phyloP scores from a whole-genome alignment of 2,329 filamentous ascomycete genomes.

The Sporothrix protearum region DNA sequence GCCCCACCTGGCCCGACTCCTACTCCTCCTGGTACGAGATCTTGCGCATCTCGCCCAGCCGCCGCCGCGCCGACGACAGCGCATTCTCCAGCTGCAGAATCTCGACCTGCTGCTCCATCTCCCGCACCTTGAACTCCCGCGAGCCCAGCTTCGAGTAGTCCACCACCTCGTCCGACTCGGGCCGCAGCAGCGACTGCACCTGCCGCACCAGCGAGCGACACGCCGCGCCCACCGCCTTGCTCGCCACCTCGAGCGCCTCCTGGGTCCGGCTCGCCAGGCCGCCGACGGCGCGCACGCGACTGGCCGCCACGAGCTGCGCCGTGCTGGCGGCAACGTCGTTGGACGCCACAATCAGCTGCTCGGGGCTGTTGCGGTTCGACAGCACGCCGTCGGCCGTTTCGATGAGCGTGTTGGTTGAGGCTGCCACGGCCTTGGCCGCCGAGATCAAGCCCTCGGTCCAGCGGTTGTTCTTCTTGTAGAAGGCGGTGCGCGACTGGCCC shows the following conservation, averaged over 20 bases:
- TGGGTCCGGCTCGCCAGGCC: constrained; percentile 98
- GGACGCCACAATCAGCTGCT: constrained; percentile 95
- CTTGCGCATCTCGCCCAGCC: constrained; percentile 96
- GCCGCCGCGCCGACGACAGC: constrained; percentile 71
- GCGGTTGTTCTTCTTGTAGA: constrained; percentile 99
- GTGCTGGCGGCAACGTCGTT: constrained; percentile 96
- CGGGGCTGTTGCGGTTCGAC: constrained; percentile 83
- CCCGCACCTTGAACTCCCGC: constrained; percentile 96
- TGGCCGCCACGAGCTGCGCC: constrained; percentile 92
- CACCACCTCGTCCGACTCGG: constrained; percentile 76
- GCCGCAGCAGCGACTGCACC: constrained; percentile 90
- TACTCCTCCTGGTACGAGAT: constrained; percentile 86
- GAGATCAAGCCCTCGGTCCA: constrained; percentile 98
- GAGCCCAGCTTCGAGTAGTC: constrained; percentile 86
- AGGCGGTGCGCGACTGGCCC: constrained; percentile 80
- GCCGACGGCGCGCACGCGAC: constrained; percentile 76
- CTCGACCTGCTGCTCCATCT: constrained; percentile 99
- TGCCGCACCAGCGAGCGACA: constrained; percentile 86
- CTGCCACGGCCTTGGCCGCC: constrained; percentile 91
- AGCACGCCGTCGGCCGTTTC: constrained; percentile 97
- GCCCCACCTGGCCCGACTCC: too few relatives aligned
- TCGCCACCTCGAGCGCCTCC: constrained; percentile 83
- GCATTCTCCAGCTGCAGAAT: constrained; percentile 93
- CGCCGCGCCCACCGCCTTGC: constrained; percentile 85
- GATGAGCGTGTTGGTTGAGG: constrained; percentile 91